Percentiles rank a stretch among this genome's conserved stretches.
Evolutionary conservation across 768 basidiomycete genomes (phyloP).

Genomic region (Boletus rubescentipes): DNA sequence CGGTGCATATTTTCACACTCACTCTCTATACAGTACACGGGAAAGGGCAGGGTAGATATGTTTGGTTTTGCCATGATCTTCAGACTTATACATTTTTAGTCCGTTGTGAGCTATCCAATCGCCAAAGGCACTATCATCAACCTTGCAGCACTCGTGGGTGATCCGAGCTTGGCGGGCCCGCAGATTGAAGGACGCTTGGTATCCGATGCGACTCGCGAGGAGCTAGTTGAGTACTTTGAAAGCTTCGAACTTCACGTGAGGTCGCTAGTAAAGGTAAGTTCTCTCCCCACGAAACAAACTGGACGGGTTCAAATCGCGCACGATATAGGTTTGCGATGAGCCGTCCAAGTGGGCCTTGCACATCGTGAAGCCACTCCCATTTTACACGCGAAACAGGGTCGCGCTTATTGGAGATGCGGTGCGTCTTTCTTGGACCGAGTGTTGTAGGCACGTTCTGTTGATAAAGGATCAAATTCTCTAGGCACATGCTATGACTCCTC

Average conservation of each 20-base stretch:
- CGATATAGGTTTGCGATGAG: conserved; percentile 32
- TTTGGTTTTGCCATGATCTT: background rate
- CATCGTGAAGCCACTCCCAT: conserved; percentile 38
- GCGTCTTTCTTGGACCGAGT: background rate
- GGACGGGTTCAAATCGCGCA: background rate
- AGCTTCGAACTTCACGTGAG: conserved; percentile 39
- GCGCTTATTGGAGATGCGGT: conserved; percentile 53
- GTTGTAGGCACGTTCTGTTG: too few species aligned
- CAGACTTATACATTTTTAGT: conserved; percentile 24
- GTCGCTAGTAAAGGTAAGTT: conserved; percentile 28
- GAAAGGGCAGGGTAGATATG: conserved; percentile 5
- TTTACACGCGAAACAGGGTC: conserved; percentile 39
- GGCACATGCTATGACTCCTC: background rate
- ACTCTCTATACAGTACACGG: conserved; percentile 18
- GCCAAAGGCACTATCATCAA: conserved; percentile 38
- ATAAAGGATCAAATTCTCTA: background rate
- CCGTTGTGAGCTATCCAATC: conserved; percentile 41
- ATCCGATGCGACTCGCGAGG: conserved; percentile 28
- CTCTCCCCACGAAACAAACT: background rate
- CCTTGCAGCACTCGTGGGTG: conserved; percentile 31
- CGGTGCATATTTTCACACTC: background rate
- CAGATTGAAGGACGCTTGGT: conserved; percentile 34
- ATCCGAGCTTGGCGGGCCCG: conserved; percentile 31
- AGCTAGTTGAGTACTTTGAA: conserved; percentile 30
- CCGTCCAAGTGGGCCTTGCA: conserved; percentile 46